A percentile compares a stretch with the other conserved stretches of the same genome.
Evolutionary conservation across 352 stramenopile species (phyloP).

Genomic region (Phytophthora brassicae): DNA sequence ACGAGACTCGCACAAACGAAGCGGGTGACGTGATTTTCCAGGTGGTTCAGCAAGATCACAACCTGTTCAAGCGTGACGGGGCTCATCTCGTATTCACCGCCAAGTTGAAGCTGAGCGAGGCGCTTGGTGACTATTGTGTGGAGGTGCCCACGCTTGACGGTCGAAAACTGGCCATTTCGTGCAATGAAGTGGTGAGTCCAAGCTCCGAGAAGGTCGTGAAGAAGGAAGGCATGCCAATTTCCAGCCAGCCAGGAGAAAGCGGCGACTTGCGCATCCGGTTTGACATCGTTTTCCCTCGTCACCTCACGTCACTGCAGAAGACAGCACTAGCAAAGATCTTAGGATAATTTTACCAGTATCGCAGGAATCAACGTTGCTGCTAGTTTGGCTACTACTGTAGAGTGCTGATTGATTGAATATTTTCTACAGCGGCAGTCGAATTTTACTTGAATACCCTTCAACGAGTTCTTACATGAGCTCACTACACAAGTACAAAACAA

Average conservation of each 20-base stretch:
- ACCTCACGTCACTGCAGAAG: slow-evolving; percentile 93
- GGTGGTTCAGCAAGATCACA: slow-evolving; percentile 84
- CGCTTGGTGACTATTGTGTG: slow-evolving; percentile 93
- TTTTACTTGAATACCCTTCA: slow-evolving; percentile 14
- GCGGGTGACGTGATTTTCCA: slow-evolving; percentile 95
- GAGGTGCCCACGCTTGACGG: slow-evolving; percentile 96
- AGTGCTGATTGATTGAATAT: slow-evolving; percentile 37
- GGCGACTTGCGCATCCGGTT: slow-evolving; percentile 96
- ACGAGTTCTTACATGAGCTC: slow-evolving; percentile 64
- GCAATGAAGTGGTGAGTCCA: slow-evolving; percentile 92
- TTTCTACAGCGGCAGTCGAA: slow-evolving; percentile 32
- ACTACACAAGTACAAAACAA: slow-evolving; percentile 34
- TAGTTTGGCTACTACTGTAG: neutral
- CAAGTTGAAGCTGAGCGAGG: slow-evolving; percentile 95
- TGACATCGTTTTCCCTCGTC: slow-evolving; percentile 94
- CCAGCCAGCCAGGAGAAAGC: slow-evolving; percentile 48
- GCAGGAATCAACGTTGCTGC: neutral
- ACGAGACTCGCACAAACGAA: slow-evolving; percentile 91
- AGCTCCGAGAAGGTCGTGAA: slow-evolving; percentile 90
- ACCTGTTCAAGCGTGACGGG: slow-evolving; percentile 89
- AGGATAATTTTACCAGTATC: slow-evolving; percentile 35
- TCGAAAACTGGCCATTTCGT: slow-evolving; percentile 91
- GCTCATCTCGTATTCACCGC: slow-evolving; percentile 93
- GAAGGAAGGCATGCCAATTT: slow-evolving; percentile 96
- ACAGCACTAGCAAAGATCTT: slow-evolving; percentile 81